Evolutionary conservation across 2,329 filamentous ascomycete species (phyloP).

Genomic region (Cordyceps farinosa): DNA sequence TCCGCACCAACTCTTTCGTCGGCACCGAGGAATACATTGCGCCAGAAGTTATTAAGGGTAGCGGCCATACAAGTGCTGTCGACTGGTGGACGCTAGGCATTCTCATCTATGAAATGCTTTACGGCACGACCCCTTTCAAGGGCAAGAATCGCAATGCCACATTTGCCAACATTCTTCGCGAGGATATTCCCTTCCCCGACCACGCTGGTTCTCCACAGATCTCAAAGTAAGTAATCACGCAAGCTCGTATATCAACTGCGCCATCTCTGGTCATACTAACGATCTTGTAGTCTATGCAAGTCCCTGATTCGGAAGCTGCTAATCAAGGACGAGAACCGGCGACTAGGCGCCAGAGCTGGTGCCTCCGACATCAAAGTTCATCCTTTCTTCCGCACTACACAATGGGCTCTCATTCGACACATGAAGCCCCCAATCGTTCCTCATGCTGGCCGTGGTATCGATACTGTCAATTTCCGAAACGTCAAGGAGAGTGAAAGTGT

Average conservation of each 20-base stretch:
- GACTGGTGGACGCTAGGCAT: slow-evolving; percentile 99
- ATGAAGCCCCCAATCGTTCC: slow-evolving; percentile 98
- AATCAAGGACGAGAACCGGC: slow-evolving; percentile 95
- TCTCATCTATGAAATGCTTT: slow-evolving; percentile 97
- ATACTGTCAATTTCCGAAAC: slow-evolving; percentile 95
- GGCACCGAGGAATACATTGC: slow-evolving; percentile 99
- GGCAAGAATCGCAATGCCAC: slow-evolving; percentile 98
- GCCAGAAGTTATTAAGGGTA: slow-evolving; percentile 97
- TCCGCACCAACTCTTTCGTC: slow-evolving; percentile 97
- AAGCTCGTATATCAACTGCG: not conserved
- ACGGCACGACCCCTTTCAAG: slow-evolving; percentile 97
- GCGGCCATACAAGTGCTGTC: slow-evolving; percentile 95
- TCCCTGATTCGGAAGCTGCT: slow-evolving; percentile 92
- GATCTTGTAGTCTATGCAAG: slow-evolving; percentile 76
- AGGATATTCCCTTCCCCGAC: slow-evolving; percentile 95
- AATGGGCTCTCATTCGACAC: slow-evolving; percentile 95
- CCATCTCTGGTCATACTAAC: slow-evolving; percentile 22
- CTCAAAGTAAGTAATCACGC: slow-evolving; percentile 67
- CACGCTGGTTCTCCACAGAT: slow-evolving; percentile 78
- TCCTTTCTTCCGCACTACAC: slow-evolving; percentile 91
- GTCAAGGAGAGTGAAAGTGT: slow-evolving; percentile 97
- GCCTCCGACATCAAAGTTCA: slow-evolving; percentile 96
- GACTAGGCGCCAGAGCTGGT: slow-evolving; percentile 87
- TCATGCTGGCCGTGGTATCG: slow-evolving; percentile 81
- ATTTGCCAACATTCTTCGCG: slow-evolving; percentile 92